Evolutionary conservation across 176 grass and related monocot species (phyloP).

Genomic region (Luzula sylvatica): DNA sequence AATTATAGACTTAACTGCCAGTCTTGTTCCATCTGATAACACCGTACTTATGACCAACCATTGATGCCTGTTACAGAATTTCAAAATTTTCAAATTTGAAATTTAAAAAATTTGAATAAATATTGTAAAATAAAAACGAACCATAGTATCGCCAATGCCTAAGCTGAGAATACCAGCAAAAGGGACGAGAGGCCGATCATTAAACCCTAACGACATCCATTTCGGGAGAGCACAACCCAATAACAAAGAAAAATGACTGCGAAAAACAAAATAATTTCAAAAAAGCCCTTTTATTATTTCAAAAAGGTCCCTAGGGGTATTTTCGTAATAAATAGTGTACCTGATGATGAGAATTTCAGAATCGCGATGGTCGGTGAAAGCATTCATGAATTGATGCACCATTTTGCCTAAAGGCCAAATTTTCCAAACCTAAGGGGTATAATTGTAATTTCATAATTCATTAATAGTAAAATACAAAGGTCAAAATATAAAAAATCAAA

Average conservation of each 20-base stretch:
- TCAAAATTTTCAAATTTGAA: no score
- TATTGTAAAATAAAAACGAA: conserved; percentile 20
- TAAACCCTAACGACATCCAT: conserved; percentile 91
- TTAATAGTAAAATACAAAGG: conserved; percentile 7
- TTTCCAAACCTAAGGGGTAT: conserved; percentile 54
- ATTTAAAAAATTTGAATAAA: no score
- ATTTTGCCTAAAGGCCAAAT: conserved; percentile 66
- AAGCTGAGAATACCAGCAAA: conserved; percentile 96
- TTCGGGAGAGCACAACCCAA: conserved; percentile 93
- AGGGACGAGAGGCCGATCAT: conserved; percentile 69
- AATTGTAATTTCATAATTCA: conserved; percentile 4
- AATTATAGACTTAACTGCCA: conserved; percentile 68
- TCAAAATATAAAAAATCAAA: conserved; percentile 1
- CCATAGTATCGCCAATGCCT: conserved; percentile 99
- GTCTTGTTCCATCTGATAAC: conserved; percentile 96
- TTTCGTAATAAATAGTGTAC: conserved; percentile 12
- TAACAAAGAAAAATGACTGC: conserved; percentile 83
- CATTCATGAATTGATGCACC: conserved; percentile 95
- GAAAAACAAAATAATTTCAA: no score
- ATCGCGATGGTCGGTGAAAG: conserved; percentile 97
- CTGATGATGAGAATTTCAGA: conserved; percentile 95
- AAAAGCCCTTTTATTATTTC: no score
- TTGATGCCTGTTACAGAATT: conserved; percentile 91
- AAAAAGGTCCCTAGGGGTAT: not conserved
- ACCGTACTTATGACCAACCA: conserved; percentile 89